Percentiles rank a stretch among this genome's conserved stretches.
Evolutionary conservation across 202 grass and related monocot genomes (phyloP).

Genomic region (Hordeum pubiflorum): DNA sequence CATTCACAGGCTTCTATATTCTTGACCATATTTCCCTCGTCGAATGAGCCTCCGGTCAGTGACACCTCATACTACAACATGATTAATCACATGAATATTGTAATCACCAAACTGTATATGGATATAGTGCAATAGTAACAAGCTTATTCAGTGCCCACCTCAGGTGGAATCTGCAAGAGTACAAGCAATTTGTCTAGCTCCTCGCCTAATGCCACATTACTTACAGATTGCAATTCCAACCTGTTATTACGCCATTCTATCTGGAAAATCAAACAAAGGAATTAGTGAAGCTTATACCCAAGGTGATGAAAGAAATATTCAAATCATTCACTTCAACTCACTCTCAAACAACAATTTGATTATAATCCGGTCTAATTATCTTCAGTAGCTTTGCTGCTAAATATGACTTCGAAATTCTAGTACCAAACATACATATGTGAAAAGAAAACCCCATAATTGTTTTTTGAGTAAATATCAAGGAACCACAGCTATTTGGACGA

Average conservation of each 20-base stretch:
- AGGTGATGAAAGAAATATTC: neutral
- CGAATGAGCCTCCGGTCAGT: slow-evolving; percentile 79
- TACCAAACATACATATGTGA: neutral
- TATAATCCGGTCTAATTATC: neutral
- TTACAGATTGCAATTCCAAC: slow-evolving; percentile 84
- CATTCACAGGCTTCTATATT: slow-evolving; percentile 98
- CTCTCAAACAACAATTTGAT: neutral
- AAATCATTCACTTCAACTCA: neutral
- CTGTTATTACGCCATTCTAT: slow-evolving; percentile 94
- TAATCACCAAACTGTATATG: slow-evolving; percentile 5
- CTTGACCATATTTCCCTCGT: slow-evolving; percentile 78
- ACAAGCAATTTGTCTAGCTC: slow-evolving; percentile 81
- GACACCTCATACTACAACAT: slow-evolving; percentile 62
- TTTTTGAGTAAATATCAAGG: neutral
- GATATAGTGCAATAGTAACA: neutral
- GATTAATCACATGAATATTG: slow-evolving; percentile 24
- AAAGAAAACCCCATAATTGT: neutral
- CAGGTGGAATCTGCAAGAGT: slow-evolving; percentile 67
- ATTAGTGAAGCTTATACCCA: neutral
- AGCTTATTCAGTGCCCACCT: slow-evolving; percentile 35
- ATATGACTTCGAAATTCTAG: neutral
- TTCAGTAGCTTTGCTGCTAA: neutral
- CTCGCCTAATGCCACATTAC: slow-evolving; percentile 74
- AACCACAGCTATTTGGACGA: neutral
- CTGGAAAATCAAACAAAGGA: slow-evolving; percentile 42